These are phyloP conservation scores for Toxoplasma gondii DNA, from an alignment of 169 alveolate genomes.

Conservation along the genomic window DNA sequence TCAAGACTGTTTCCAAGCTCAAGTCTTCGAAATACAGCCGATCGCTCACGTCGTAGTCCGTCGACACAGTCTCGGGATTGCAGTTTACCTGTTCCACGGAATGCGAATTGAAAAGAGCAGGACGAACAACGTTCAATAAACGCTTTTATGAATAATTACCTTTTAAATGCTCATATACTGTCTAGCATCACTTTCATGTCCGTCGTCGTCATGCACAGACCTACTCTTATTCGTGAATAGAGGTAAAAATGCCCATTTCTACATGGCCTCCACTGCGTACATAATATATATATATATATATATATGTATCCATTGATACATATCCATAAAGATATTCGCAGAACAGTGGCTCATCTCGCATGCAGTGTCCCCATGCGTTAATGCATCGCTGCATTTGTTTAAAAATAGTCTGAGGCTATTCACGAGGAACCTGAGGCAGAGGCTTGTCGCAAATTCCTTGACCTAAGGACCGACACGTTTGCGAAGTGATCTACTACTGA, in stretches of 20 bases:
- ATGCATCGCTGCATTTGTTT: too few species aligned
- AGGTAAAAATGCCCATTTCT: too few species aligned
- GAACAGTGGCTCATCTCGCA: too few species aligned
- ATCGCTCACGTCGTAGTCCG: constrained; percentile 90
- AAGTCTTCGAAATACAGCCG: constrained; percentile 86
- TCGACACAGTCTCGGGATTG: constrained; percentile 92
- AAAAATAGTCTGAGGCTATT: too few species aligned
- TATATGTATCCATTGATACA: not conserved
- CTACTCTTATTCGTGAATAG: too few species aligned
- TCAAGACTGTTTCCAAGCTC: constrained; percentile 79
- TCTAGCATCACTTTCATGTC: not conserved
- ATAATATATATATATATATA: not conserved
- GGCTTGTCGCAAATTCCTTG: too few species aligned
- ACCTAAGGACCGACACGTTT: too few species aligned
- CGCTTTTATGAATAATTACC: not conserved
- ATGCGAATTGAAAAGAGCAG: not conserved
- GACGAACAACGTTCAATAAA: not conserved
- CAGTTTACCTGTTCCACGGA: constrained; percentile 80
- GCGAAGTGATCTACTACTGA: too few species aligned
- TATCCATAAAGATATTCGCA: not conserved
- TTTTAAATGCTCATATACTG: not conserved
- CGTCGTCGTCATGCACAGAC: not conserved
- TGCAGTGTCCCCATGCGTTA: too few species aligned
- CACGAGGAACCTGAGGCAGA: too few species aligned
- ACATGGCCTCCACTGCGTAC: not conserved